Evolutionary conservation across 768 basidiomycete genomes (phyloP), one percentile per base, ranked within the genome.

Genomic region (Boletus barrowsii): DNA sequence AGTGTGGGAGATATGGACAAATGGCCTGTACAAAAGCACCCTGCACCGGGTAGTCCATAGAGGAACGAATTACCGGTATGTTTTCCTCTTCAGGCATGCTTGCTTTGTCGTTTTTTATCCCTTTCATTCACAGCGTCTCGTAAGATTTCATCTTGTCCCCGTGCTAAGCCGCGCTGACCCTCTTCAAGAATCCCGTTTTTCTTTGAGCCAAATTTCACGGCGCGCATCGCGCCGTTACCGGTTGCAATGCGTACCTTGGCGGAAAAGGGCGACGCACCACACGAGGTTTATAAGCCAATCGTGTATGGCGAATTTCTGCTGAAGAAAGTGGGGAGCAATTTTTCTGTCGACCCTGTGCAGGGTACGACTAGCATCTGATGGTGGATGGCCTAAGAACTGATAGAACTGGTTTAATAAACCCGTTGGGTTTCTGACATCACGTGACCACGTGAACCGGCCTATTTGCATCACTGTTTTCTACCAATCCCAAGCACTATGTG

Each of bases 1-100:
- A 90, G 88, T 93, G 92, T 93, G 92, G 89, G 89, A 94, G 76
- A 79, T 86, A 43, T 96, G 93, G 93, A 86, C 88, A 6, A 84
- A 87, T 58, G 93, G 93, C 0, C 68, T 95, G 46, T 97, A 96
- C 75, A 82, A 78, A 52, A 88, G 91, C 37, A 95, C 94, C 0
- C 74, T 95, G n/a, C 94, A 96, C 70, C 81, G 91, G 4, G 94
- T 97, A 7, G 75, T 96, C 4, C 93, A 97, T 62, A 72, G 76
- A 55, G 82, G 84, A 9, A 75, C 79, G 13, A 90, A 87, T 64
- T 94, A 93, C 67, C 76, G 76, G 72, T 72, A 57, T 29, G 70
- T 54, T 32, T 7, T 35, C 14, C 45, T 33, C 33, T 51, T 43
- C 29, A 10, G 10, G 26, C 40, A 33, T 15, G 3, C 35, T 35